Base-by-base conservation (phyloP, 768 basidiomycete genomes). In the Pulveroboletus ravenelii region DNA sequence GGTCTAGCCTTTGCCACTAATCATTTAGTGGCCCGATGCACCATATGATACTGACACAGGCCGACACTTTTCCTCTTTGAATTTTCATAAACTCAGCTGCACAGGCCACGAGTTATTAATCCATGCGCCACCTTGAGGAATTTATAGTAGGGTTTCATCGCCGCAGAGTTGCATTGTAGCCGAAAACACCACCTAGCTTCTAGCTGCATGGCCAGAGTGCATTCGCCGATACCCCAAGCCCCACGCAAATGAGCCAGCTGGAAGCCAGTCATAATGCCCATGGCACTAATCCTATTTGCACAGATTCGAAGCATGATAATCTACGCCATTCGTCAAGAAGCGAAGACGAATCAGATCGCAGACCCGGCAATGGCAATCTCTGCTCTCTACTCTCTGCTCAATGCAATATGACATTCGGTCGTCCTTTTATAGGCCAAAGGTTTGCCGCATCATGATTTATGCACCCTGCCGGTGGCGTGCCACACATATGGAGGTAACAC, bases 11-110 rank as follows among this genome's bases (percentile, higher is more conserved):
- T 47, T 36, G 47, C 55, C 62, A 51, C 62, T 47, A 40, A 45
- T 63, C 51, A 63, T 65, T 64, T 65, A 30, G 61, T 56, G 63
- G 63, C 63, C 62, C 62, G 61, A 62, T 62, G 59, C 17, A 10
- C 34, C 38, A 48, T 57, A 31, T 42, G 31, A 12, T 23, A 4
- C 20, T 27, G 25, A 27, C 25, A 27, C 25, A 27, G 25, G 6
- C 6, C 6, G 25, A 27, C 25, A 27, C 25, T 27, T 27, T 13
- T 31, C 31, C 31, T 31, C 31, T 31, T 5, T 13, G 13, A 31
- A 13, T 31, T 13, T 13, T 31, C 38, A 35, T 13, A n/a, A 30
- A 52, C 51, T 42, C 61, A 60, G 50, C 44, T 62, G 49, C 18
- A 50, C 45, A 54, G 45, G 45, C 25, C 18, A 29, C 39, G 46